Evolutionary conservation across 768 basidiomycete genomes (phyloP).

Genomic region (Pleurotus giganteus): DNA sequence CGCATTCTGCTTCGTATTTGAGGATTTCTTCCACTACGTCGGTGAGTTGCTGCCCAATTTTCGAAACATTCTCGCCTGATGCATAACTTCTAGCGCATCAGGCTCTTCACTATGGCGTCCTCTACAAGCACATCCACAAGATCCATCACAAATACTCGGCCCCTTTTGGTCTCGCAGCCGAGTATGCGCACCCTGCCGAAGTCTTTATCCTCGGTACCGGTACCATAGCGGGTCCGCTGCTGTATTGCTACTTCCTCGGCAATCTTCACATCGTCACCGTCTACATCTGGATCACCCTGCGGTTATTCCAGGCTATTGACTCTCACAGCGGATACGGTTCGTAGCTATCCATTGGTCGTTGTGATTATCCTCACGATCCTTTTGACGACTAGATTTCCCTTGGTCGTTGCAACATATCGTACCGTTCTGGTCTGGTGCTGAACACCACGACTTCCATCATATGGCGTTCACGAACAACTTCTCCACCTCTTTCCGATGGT

Average conservation of each 20-base stretch:
- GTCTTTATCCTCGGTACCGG: conserved; percentile 93
- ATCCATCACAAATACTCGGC: conserved; percentile 97
- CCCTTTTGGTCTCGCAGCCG: conserved; percentile 95
- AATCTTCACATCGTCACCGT: conserved; percentile 91
- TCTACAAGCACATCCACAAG: conserved; percentile 95
- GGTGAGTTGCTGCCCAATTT: conserved; percentile 37
- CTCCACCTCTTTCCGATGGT: conserved; percentile 93
- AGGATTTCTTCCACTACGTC: conserved; percentile 94
- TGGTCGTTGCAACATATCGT: conserved; percentile 93
- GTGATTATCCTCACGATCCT: neutral
- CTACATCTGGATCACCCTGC: conserved; percentile 90
- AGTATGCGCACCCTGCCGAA: conserved; percentile 97
- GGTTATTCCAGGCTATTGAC: conserved; percentile 96
- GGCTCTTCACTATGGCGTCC: conserved; percentile 78
- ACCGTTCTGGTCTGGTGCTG: conserved; percentile 96
- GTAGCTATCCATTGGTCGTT: conserved; percentile 18
- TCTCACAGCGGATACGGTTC: conserved; percentile 94
- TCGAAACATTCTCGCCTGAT: neutral
- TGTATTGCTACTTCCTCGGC: conserved; percentile 74
- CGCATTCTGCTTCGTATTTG: conserved; percentile 89
- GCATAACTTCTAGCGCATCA: conserved; percentile 66
- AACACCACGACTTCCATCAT: conserved; percentile 99
- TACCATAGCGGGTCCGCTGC: conserved; percentile 83
- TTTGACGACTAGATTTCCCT: conserved; percentile 72
- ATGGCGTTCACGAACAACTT: conserved; percentile 95